Evolutionary conservation across 768 basidiomycete species (phyloP), one percentile per base, ranked within the genome.

Genomic region (Serendipita sp.): DNA sequence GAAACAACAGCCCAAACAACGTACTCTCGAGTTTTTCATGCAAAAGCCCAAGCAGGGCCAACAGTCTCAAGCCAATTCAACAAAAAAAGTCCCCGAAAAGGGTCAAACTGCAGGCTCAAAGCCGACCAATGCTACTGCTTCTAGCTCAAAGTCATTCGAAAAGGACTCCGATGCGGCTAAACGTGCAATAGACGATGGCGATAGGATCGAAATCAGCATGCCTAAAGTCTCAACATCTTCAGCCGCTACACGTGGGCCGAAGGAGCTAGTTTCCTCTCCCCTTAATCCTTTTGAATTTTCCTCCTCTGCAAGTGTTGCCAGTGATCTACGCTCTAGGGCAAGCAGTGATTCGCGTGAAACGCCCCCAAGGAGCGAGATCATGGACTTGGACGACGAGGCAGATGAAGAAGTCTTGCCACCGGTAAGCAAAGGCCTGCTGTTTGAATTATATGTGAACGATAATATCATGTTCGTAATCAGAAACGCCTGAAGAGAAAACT

Each of bases 1-100:
- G 30, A 60, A 60, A 32, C 56, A 60, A 60, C 30, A 38, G 30
- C 56, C 56, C 10, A 60, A 60, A 32, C 56, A 60, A 60, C 56
- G 56, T 10, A 60, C 56, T n/a, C 56, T 60, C 37, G 56, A 60
- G 28, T 60, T 60, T 35, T 60, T 60, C 56, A 5, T 60, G 28
- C 16, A 24, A 60, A 60, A 60, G 34, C 56, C 56, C 24, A 60
- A 60, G 34, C 56, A 60, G 37, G 56, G 56, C 16, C 56, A 60
- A 60, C 28, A n/a, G n/a, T 18, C n/a, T n/a, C 18, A 51, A 32
- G 35, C 56, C 10, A n/a, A 24, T 32, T 28, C 24, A 24, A 60
- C 18, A 10, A 38, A 32, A 30, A 53, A 34, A 18, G 32, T 10
- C 32, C 10, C 18, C 5, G 32, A 53, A 18, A 38, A 24, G 56